Evolutionary conservation across 2,329 filamentous ascomycete species (phyloP), one percentile per base, ranked within the genome.

Genomic region (Graphilbum ipis-grandicollis): DNA sequence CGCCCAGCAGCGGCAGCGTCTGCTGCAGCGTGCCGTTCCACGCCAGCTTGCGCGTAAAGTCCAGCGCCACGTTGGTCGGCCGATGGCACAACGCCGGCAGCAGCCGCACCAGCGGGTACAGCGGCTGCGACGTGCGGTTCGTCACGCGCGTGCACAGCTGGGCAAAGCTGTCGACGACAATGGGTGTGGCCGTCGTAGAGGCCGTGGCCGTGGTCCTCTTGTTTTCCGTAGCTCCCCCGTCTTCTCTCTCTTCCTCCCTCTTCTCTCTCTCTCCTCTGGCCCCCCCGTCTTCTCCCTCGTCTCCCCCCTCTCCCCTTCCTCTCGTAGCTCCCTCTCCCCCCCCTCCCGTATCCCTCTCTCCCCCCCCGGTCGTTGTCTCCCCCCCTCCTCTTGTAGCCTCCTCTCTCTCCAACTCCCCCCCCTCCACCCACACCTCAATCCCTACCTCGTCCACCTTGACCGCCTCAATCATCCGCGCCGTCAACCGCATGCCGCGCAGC

Each of bases 21-120:
- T 77, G 76, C 56, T 94, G 86, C 39, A 93, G 56, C 22, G 80
- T 75, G 2, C 86, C 86, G 44, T 84, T 88, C 77, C 83, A 90
- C 2, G 77, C 76, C 37, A 93, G 68, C 44, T 84, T 82, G 49
- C 82, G 76, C 31, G 79, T 79, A 39, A 88, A 71, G 52, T 93
- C 86, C 14, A 93, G 68, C 3, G 82, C 79, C 13, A 81, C 64
- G 41, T 73, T 75, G 35, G 71, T 65, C 1, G 79, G 71, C 14
- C 86, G 73, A 48, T 85, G 71, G 32, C 79, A 71, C 14, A 93
- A 66, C 35, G 75, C 71, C 0, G 86, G 85, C 53, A 86, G 71
- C 13, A 93, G 59, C 28, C 86, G 70, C 31, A 93, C 60, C 1
- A 92, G 61, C 0, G 82, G 76, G 32, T 72, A 66, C 25, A 93